phyloP scores from a whole-genome alignment of 495 filamentous ascomycete species.

The Talaromyces liani region DNA sequence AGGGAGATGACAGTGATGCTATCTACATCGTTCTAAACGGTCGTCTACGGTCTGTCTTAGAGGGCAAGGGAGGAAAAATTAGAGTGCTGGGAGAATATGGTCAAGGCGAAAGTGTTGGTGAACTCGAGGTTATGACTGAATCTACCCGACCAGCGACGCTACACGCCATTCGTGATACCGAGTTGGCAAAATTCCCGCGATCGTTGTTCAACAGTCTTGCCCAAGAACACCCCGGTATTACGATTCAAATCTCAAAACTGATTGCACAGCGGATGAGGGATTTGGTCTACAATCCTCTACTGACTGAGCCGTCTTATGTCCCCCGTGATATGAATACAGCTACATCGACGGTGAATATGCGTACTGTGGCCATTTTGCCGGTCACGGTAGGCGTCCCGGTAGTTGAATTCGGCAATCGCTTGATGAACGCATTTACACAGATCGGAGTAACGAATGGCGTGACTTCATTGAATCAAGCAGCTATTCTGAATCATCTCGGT shows the following conservation, averaged over 20 bases:
- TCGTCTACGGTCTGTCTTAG: slow-evolving; percentile 70
- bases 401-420: slow-evolving; percentile 85
- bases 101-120: slow-evolving; percentile 94
- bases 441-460: slow-evolving; percentile 84
- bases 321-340: slow-evolving; percentile 51
- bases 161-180: slow-evolving; percentile 93
- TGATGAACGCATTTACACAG: slow-evolving; percentile 79
- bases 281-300: slow-evolving; percentile 64
- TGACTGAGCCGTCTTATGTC: slow-evolving; percentile 54
- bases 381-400: slow-evolving; percentile 90
- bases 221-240: slow-evolving; percentile 94
- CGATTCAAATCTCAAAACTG: slow-evolving; percentile 97
- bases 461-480: slow-evolving; percentile 85
- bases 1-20: slow-evolving; percentile 93
- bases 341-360: slow-evolving; percentile 82
- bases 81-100: slow-evolving; percentile 89
- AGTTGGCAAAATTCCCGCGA: slow-evolving; percentile 91
- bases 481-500: slow-evolving; percentile 88
- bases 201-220: slow-evolving; percentile 96
- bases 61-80: slow-evolving; percentile 72
- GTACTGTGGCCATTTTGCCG: slow-evolving; percentile 87
- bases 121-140: slow-evolving; percentile 95
- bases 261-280: slow-evolving; percentile 93
- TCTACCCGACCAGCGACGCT: slow-evolving; percentile 80
- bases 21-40: slow-evolving; percentile 98